A percentile compares a stretch with the other conserved stretches of the same genome.
phyloP scores from a whole-genome alignment of 495 filamentous ascomycete species.

The Talaromyces liani region DNA sequence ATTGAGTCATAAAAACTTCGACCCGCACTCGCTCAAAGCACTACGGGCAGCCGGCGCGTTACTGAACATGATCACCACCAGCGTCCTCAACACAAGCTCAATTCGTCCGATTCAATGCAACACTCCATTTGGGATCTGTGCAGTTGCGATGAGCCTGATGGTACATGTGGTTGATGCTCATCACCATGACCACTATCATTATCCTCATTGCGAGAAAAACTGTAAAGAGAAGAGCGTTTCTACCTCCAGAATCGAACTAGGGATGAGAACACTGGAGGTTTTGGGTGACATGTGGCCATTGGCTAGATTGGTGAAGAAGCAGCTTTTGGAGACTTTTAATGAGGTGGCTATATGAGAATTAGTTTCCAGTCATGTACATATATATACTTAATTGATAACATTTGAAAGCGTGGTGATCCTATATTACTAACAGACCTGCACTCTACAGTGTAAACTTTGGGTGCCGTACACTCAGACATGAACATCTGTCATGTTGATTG shows the following conservation, averaged over 20 bases:
- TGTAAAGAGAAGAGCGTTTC: conserved; percentile 51
- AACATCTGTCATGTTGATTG: no score
- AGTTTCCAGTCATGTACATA: no score
- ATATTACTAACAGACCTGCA: no score
- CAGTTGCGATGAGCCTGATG: conserved; percentile 43
- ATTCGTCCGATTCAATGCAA: neutral
- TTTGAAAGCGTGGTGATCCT: no score
- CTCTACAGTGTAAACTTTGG: no score
- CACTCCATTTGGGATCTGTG: conserved; percentile 66
- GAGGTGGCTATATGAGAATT: no score
- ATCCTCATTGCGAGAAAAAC: conserved; percentile 49
- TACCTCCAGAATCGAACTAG: conserved; percentile 63
- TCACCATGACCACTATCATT: conserved; percentile 17
- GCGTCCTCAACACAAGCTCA: conserved; percentile 49
- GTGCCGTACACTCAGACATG: no score
- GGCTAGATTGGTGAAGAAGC: conserved; percentile 50
- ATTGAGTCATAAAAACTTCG: neutral
- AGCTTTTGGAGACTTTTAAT: conserved; percentile 36
- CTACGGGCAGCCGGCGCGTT: conserved; percentile 63
- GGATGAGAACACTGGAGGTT: conserved; percentile 62
- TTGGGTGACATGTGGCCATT: conserved; percentile 62
- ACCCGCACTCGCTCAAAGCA: conserved; percentile 61
- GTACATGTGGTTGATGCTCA: conserved; percentile 40
- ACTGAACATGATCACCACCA: conserved; percentile 62
- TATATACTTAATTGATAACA: no score